Percentiles rank a stretch among this genome's conserved stretches.
Evolutionary conservation across 2,329 filamentous ascomycete species (phyloP).

Genomic region (Diaporthe sp.): DNA sequence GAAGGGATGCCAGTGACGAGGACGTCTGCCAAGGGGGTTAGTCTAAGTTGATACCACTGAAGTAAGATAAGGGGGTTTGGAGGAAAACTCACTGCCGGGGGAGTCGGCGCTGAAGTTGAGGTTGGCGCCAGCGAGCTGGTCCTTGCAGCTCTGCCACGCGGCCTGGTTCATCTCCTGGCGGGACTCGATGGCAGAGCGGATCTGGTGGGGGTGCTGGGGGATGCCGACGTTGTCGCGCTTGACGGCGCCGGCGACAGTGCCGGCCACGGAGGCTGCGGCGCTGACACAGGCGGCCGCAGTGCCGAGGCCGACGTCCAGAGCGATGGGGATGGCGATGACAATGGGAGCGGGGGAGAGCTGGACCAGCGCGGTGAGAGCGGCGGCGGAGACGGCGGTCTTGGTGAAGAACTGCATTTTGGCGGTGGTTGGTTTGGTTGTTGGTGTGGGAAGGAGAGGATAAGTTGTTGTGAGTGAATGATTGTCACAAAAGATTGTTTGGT

Average conservation of each 20-base stretch:
- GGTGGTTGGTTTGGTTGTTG: constrained; percentile 6
- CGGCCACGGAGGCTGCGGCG: neutral
- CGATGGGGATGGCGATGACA: constrained; percentile 31
- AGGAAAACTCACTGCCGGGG: constrained; percentile 4
- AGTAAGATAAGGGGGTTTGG: neutral
- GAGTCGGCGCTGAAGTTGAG: constrained; percentile 37
- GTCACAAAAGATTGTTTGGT: neutral
- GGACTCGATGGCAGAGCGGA: neutral
- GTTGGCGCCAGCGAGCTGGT: constrained; percentile 32
- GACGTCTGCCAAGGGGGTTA: constrained; percentile 26
- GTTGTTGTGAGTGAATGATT: neutral
- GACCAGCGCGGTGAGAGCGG: constrained; percentile 35
- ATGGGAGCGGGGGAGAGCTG: constrained; percentile 40
- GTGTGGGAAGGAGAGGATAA: neutral
- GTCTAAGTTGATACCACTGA: neutral
- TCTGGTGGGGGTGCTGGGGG: neutral
- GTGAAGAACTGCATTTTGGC: constrained; percentile 39
- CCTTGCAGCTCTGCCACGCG: constrained; percentile 36
- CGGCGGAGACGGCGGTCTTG: constrained; percentile 31
- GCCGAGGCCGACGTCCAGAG: constrained; percentile 13
- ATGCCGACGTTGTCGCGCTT: neutral
- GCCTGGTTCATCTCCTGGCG: constrained; percentile 31
- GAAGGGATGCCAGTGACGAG: constrained; percentile 35
- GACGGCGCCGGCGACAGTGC: constrained; percentile 3
- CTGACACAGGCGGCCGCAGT: neutral